These are phyloP conservation scores for Nemania sp. DNA, from an alignment of 2,329 filamentous ascomycete species.

Conservation along the genomic window DNA sequence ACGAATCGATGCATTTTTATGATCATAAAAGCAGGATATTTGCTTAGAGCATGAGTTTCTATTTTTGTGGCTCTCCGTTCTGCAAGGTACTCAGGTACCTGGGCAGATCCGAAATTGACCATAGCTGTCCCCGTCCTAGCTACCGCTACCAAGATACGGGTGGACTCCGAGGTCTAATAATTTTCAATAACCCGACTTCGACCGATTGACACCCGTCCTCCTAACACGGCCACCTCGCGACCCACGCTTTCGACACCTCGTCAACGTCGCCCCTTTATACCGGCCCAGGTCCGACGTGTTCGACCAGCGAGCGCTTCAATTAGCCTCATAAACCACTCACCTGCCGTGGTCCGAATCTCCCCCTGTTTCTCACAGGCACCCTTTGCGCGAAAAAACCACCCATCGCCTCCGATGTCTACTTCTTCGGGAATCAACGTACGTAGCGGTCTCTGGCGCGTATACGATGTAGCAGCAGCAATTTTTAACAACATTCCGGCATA, in stretches of 20 bases:
- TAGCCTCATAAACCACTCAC: conserved; percentile 33
- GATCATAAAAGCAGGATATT: too few relatives aligned
- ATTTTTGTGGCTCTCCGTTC: too few relatives aligned
- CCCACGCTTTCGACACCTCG: conserved; percentile 40
- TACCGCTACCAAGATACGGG: too few relatives aligned
- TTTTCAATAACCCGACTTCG: conserved; percentile 25
- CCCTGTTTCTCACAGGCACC: conserved; percentile 28
- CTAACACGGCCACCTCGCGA: conserved; percentile 23
- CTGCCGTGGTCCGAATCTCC: conserved; percentile 15
- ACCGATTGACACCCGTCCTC: conserved; percentile 29
- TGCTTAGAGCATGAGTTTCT: too few relatives aligned
- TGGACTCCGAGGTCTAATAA: conserved; percentile 21
- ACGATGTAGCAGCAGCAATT: not conserved
- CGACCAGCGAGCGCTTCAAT: conserved; percentile 39
- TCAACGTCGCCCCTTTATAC: conserved; percentile 6
- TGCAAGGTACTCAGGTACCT: conserved; percentile 1
- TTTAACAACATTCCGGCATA: too few relatives aligned
- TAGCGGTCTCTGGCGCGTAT: conserved; percentile 28
- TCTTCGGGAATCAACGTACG: conserved; percentile 70
- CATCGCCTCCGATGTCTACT: conserved; percentile 56
- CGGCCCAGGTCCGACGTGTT: conserved; percentile 40
- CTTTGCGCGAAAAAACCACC: conserved; percentile 48
- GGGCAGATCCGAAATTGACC: too few relatives aligned
- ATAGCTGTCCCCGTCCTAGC: too few relatives aligned
- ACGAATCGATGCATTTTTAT: too few relatives aligned